These are phyloP conservation scores for Glycine latifolia DNA, from an alignment of 306 rosid species.

Conservation along the genomic window DNA sequence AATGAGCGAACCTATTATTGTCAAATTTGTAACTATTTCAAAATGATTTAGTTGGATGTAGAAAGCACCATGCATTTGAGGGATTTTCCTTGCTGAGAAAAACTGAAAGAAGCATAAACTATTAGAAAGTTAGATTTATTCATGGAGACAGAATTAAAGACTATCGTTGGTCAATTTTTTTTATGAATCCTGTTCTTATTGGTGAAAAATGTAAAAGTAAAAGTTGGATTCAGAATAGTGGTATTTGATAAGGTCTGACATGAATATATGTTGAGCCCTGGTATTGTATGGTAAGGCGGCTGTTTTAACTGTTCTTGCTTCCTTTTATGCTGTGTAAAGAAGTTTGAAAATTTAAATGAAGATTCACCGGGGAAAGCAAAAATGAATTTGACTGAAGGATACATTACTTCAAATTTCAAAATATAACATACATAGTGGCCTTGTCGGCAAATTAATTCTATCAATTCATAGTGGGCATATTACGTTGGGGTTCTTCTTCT, in stretches of 20 bases:
- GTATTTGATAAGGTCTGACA: neutral
- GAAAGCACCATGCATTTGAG: slow-evolving; percentile 12
- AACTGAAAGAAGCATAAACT: neutral
- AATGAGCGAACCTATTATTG: neutral
- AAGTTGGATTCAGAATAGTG: neutral
- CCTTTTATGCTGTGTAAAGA: neutral
- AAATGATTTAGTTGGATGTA: slow-evolving; percentile 1
- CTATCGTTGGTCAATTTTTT: neutral
- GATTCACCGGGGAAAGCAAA: neutral
- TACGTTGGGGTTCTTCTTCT: too few relatives aligned
- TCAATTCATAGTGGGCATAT: too few relatives aligned
- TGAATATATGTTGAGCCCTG: neutral
- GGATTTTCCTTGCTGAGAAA: neutral
- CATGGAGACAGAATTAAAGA: neutral
- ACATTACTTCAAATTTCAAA: too few relatives aligned
- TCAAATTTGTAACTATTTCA: slow-evolving; percentile 6
- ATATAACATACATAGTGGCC: too few relatives aligned
- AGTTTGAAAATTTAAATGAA: neutral
- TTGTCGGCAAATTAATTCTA: too few relatives aligned
- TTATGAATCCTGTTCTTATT: neutral
- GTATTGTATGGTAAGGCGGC: neutral
- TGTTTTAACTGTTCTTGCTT: neutral
- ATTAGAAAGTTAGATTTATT: neutral
- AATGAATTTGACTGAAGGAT: neutral
- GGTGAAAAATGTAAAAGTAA: neutral